A percentile compares a stretch with the other conserved stretches of the same genome.
Evolutionary conservation across 306 rosid species (phyloP).

Genomic region (Malus domestica): DNA sequence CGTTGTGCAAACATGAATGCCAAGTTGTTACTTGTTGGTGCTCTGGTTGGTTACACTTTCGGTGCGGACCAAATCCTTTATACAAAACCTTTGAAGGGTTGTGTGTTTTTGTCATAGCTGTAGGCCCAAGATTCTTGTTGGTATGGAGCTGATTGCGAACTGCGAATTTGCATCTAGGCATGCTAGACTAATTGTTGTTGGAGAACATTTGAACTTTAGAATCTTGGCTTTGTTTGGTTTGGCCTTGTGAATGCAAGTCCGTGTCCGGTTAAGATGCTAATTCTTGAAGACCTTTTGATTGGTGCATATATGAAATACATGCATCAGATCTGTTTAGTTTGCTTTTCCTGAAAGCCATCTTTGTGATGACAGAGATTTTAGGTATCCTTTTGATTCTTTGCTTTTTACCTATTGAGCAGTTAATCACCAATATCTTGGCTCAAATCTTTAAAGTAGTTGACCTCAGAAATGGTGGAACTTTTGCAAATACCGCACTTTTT

Average conservation of each 20-base stretch:
- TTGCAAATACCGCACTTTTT: background rate
- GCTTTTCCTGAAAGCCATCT: slow-evolving; percentile 24
- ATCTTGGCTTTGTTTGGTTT: background rate
- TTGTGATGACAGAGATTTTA: background rate
- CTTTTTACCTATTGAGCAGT: background rate
- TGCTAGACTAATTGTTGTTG: background rate
- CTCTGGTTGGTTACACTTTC: background rate
- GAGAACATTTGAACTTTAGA: background rate
- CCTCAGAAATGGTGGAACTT: slow-evolving; percentile 9
- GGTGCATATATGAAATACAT: background rate
- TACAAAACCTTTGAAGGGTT: background rate
- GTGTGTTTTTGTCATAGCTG: background rate
- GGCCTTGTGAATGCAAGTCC: background rate
- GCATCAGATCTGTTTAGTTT: background rate
- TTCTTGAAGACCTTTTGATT: background rate
- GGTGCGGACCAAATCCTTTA: background rate
- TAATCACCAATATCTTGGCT: slow-evolving; percentile 1
- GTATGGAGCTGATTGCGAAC: background rate
- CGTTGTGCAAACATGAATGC: background rate
- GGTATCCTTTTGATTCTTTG: slow-evolving; percentile 6
- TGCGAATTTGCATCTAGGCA: background rate
- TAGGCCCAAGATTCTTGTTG: background rate
- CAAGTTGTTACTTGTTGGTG: background rate
- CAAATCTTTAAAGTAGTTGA: slow-evolving; percentile 19
- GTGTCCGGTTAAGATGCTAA: background rate